Conservation (phyloP, 2,329 filamentous ascomycete genomes). For the Aureobasidium uvarum region DNA sequence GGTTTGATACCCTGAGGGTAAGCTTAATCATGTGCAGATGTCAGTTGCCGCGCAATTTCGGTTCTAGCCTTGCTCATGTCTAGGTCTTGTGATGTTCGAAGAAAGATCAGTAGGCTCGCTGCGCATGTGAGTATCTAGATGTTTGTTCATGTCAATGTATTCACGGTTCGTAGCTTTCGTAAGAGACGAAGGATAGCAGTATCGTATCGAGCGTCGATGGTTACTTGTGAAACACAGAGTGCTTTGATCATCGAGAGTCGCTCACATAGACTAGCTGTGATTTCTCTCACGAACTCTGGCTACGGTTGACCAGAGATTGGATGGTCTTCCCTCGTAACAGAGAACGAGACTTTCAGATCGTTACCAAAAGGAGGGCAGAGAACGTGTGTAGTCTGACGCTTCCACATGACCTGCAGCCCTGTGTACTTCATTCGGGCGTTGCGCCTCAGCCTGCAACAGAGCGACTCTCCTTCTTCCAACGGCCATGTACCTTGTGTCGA, state of each 20-base stretch:
- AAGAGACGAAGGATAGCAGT: too few species aligned
- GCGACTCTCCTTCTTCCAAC: constrained; percentile 12
- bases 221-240: background rate
- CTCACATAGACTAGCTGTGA: background rate
- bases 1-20: background rate
- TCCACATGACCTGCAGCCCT: constrained; percentile 19
- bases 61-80: background rate
- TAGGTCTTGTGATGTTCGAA: background rate
- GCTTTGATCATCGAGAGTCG: background rate
- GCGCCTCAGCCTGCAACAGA: constrained; percentile 18
- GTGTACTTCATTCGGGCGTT: constrained; percentile 6
- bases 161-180: too few species aligned
- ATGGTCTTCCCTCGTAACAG: background rate
- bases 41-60: background rate
- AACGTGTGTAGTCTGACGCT: constrained; percentile 17
- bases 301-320: background rate
- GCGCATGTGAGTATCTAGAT: background rate
- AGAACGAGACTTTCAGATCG: background rate
- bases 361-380: background rate
- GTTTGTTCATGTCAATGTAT: too few species aligned
- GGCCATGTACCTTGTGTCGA: background rate
- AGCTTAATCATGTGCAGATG: background rate
- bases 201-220: background rate
- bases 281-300: background rate
- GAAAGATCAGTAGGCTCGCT: background rate